These are phyloP conservation scores for Phytopythium cucurbitacearum DNA, from an alignment of 352 stramenopile species.

Conservation along the genomic window DNA sequence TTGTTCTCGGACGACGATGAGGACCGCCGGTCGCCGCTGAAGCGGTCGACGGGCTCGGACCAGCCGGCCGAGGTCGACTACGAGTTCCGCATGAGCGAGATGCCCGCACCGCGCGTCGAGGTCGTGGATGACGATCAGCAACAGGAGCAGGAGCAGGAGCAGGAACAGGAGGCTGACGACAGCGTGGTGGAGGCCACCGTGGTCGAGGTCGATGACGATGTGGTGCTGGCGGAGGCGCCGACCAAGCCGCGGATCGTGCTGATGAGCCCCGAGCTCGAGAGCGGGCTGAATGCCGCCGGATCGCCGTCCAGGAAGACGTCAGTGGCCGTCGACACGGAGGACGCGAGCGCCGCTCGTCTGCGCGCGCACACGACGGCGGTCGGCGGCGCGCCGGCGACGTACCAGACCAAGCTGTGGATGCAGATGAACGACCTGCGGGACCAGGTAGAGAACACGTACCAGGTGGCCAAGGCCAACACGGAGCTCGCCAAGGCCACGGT, in stretches of 20 bases:
- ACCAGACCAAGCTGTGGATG: constrained; percentile 66
- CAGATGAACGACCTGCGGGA: constrained; percentile 72
- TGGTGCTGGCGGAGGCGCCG: constrained; percentile 16
- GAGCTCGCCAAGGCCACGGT: constrained; percentile 26
- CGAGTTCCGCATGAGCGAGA: constrained; percentile 17
- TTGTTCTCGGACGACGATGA: constrained; percentile 3
- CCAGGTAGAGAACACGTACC: constrained; percentile 60
- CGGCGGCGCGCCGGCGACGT: constrained; percentile 11
- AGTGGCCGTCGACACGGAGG: background rate
- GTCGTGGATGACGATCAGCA: constrained; percentile 16
- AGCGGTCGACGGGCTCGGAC: background rate
- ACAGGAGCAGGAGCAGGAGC: background rate
- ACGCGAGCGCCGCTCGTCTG: constrained; percentile 7
- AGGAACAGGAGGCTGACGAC: background rate
- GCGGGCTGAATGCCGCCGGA: background rate
- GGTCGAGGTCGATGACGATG: constrained; percentile 21
- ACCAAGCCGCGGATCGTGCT: constrained; percentile 16
- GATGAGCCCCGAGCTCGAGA: constrained; percentile 3
- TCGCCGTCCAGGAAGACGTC: constrained; percentile 1
- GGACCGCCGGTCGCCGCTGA: background rate
- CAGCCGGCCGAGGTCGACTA: constrained; percentile 7
- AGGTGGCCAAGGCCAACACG: constrained; percentile 52
- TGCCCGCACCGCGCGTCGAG: constrained; percentile 21
- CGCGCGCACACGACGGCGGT: constrained; percentile 25
- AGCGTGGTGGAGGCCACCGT: constrained; percentile 10